Evolutionary conservation across 495 filamentous ascomycete species (phyloP).

Genomic region (Daldinia concentrica): DNA sequence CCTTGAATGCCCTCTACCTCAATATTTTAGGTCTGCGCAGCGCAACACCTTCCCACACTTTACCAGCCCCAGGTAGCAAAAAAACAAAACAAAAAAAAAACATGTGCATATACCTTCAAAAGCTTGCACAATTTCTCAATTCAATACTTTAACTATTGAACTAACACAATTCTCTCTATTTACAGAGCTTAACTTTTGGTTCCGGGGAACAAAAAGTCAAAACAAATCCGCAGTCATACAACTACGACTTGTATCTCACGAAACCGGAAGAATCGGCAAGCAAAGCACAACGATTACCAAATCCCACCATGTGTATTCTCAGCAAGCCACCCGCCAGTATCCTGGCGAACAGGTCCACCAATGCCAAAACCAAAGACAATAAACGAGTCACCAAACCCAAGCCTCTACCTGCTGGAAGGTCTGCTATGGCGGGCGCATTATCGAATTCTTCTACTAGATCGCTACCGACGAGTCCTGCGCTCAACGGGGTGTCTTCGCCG

Average conservation of each 20-base stretch:
- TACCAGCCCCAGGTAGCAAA: not conserved
- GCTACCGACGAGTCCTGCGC: constrained; percentile 69
- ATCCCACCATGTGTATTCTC: constrained; percentile 58
- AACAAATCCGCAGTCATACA: constrained; percentile 45
- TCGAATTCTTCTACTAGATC: constrained; percentile 59
- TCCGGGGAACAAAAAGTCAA: constrained; percentile 50
- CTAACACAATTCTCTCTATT: constrained; percentile 11
- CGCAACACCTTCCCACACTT: not conserved
- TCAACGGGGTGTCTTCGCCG: constrained; percentile 61
- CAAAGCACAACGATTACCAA: constrained; percentile 49
- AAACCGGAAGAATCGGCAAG: constrained; percentile 43
- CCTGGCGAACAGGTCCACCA: constrained; percentile 11
- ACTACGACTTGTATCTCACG: constrained; percentile 58
- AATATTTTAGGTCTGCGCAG: not conserved
- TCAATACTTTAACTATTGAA: constrained; percentile 3
- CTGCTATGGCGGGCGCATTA: constrained; percentile 45
- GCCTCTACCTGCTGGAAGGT: constrained; percentile 56
- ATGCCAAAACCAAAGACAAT: constrained; percentile 29
- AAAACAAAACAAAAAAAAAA: not conserved
- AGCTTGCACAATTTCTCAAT: constrained; percentile 12
- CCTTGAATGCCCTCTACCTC: not conserved
- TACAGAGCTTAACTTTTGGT: constrained; percentile 54
- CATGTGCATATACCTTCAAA: not conserved
- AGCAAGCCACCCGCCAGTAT: constrained; percentile 32
- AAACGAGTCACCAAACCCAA: constrained; percentile 45